A percentile compares a stretch with the other conserved stretches of the same genome.
Conservation (phyloP, 2,329 filamentous ascomycete species). For the Aspergillus candidus region DNA sequence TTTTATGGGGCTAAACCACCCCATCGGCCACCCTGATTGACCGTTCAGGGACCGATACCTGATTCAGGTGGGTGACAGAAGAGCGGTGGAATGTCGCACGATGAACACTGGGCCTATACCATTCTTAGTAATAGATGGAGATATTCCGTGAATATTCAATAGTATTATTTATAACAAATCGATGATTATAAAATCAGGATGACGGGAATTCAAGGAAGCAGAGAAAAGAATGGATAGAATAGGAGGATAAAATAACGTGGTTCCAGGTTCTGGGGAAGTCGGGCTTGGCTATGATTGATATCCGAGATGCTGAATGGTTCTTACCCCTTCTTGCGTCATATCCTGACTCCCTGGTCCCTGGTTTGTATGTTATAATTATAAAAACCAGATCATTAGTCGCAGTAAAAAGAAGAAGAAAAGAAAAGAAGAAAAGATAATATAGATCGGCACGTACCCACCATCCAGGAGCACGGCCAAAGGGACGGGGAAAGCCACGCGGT, state of each 20-base stretch:
- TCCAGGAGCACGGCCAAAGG: slow-evolving; percentile 16
- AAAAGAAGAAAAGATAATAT: slow-evolving; percentile 15
- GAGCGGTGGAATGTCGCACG: slow-evolving; percentile 7
- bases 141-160: too few relatives aligned
- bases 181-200: too few relatives aligned
- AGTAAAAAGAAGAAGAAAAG: slow-evolving; percentile 1
- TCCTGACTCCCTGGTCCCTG: too few relatives aligned
- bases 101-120: neutral
- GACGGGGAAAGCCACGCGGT: slow-evolving; percentile 29
- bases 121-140: too few relatives aligned
- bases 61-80: slow-evolving; percentile 1
- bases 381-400: neutral
- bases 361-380: too few relatives aligned
- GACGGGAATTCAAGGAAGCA: too few relatives aligned
- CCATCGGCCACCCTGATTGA: too few relatives aligned
- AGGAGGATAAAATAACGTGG: too few relatives aligned
- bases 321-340: too few relatives aligned
- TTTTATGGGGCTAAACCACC: neutral
- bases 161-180: too few relatives aligned
- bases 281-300: neutral
- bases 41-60: neutral
- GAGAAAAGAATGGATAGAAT: too few relatives aligned
- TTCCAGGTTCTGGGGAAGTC: too few relatives aligned
- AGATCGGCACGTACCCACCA: slow-evolving; percentile 30
- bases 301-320: neutral